These are phyloP conservation scores for Fusarium chuoi DNA, from an alignment of 2,329 filamentous ascomycete species.

Conservation along the genomic window DNA sequence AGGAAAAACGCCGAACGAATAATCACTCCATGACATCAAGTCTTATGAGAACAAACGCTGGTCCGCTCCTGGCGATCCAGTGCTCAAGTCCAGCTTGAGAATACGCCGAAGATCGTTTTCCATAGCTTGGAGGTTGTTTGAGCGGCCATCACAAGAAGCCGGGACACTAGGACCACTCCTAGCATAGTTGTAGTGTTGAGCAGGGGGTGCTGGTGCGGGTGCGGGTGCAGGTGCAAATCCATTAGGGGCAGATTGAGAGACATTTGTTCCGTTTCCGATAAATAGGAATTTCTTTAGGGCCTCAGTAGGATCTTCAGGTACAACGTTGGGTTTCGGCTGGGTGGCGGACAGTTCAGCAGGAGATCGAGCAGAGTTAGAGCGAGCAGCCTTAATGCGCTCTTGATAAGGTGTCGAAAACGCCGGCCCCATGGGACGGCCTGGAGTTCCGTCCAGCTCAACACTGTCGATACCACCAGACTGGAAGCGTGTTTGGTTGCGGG, in stretches of 20 bases:
- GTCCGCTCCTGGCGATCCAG: conserved; percentile 38
- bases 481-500: conserved; percentile 38
- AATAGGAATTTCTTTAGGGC: conserved; percentile 69
- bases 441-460: conserved; percentile 71
- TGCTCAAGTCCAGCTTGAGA: conserved; percentile 56
- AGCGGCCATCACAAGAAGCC: conserved; percentile 15
- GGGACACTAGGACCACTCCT: conserved; percentile 6
- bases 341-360: conserved; percentile 19
- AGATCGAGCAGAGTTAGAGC: conserved; percentile 46
- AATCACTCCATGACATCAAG: conserved; percentile 16
- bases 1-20: conserved; percentile 32
- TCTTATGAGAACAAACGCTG: conserved; percentile 44
- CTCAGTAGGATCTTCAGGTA: conserved; percentile 54
- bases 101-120: conserved; percentile 65
- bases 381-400: conserved; percentile 68
- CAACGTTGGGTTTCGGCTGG: conserved; percentile 13
- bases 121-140: conserved; percentile 56
- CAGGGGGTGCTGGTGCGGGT: conserved; percentile 19
- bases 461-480: conserved; percentile 42
- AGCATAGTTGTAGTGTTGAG: conserved; percentile 19
- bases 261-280: conserved; percentile 48
- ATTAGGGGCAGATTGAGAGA: conserved; percentile 21
- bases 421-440: conserved; percentile 66
- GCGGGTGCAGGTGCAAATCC: conserved; percentile 36
- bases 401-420: conserved; percentile 75